Percentiles rank a stretch among this genome's conserved stretches.
Evolutionary conservation across 352 stramenopile genomes (phyloP).

Genomic region (Globisporangium acanthophoron): DNA sequence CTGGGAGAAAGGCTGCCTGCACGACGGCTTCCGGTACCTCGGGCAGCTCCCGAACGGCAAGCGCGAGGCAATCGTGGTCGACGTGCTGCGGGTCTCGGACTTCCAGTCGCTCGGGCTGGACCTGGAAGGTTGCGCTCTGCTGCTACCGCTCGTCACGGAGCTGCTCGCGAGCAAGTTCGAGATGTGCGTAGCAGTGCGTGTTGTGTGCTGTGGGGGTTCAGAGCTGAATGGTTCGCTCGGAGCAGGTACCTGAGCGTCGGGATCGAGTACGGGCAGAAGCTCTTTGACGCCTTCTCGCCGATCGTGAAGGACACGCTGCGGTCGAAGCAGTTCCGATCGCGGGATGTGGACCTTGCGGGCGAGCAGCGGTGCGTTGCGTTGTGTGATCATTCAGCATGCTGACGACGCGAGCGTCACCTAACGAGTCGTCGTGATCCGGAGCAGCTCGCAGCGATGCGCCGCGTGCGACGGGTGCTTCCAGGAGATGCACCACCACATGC

Average conservation of each 20-base stretch:
- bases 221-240: neutral
- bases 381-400: neutral
- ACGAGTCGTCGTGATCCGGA: neutral
- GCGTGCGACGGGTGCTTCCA: constrained; percentile 63
- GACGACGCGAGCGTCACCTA: neutral
- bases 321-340: constrained; percentile 36
- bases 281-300: constrained; percentile 70
- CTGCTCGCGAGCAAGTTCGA: constrained; percentile 65
- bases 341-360: constrained; percentile 63
- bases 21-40: constrained; percentile 69
- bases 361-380: constrained; percentile 49
- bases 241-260: constrained; percentile 51
- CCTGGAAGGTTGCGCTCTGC: constrained; percentile 60
- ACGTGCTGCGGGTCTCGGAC: constrained; percentile 63
- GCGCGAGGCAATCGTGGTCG: constrained; percentile 63
- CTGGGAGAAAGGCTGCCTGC: constrained; percentile 66
- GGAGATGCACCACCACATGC: constrained; percentile 49
- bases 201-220: neutral
- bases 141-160: constrained; percentile 76
- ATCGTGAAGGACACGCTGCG: constrained; percentile 64
- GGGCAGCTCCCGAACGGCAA: constrained; percentile 59
- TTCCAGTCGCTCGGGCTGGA: constrained; percentile 59
- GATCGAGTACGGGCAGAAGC: constrained; percentile 48
- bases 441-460: constrained; percentile 49
- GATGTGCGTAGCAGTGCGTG: constrained; percentile 23